Evolutionary conservation across 1,284 basidiomycete species (phyloP), one percentile per base, ranked within the genome.

Genomic region (Puccinia sorghi): DNA sequence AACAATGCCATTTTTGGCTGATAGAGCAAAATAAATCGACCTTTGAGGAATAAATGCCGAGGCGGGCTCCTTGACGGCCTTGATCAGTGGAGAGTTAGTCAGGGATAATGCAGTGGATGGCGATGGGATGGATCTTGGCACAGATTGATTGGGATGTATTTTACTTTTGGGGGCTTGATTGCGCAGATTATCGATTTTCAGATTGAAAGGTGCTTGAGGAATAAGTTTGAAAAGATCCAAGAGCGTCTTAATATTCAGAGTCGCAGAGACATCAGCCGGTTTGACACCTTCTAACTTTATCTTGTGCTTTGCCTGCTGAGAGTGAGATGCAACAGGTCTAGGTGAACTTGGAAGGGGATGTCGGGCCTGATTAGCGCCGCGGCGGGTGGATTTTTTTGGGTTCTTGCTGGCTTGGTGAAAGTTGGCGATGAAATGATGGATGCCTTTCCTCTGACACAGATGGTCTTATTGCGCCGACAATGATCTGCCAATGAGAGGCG

Each of bases 21-120:
- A 80, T 22, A 82, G 72, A 43, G 81, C 72, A 77, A 82, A 82
- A 59, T 80, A 80, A n/a, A 82, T 77, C 20, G 73, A 75, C 50
- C 77, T 69, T 57, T 82, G 79, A 15, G 81, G 81, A 39, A 82
- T 77, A 79, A 81, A 70, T 25, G 72, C 74, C 15, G 73, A 72
- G 15, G 79, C 81, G 22, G 73, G 63, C 32, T 81, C 81, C 43
- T 80, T 80, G 39, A 82, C 72, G 48, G 81, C 81, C 67, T 79
- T 79, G 9, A 81, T 72, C 48, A 82, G 80, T 4, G 81, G 79
- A 1, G 81, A 81, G 15, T 79, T 79, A 37, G 66, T 63, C 3
- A 79, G 71, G 3, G 32, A 37, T 13, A 15, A 41, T 43, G 71
- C 48, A 5, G 39, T 2, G 15, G 50, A 27, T 0, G 52, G 63